Evolutionary conservation across 257 asterid genomes (phyloP), one percentile per base, ranked within the genome.

Genomic region (Verbena officinalis): DNA sequence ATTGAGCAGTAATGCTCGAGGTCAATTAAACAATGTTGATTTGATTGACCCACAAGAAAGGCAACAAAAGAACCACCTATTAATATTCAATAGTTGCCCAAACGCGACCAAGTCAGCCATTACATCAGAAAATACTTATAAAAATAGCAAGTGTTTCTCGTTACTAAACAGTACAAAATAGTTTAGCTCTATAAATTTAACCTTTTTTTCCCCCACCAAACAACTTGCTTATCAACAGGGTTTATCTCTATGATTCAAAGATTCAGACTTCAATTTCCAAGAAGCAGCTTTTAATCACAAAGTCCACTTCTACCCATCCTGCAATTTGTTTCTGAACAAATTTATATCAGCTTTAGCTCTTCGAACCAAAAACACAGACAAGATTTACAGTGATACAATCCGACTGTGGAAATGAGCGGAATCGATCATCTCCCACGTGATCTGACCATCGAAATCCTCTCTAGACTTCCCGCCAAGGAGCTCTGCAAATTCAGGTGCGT

Each of bases 401-500:
- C 30, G 8, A 51, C 39, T 40, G 65, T 69, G 48, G 74, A 74
- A 20, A 33, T 51, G 24, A 16, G 56, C 50, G 80, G 81, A 27
- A 65, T 74, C 42, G 70, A 52, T 13, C 24, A 68, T 60, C 81
- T 76, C 53, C 81, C 80, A 0, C 71, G 53, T 21, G 85, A 73
- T 76, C 61, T 76, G 11, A 24, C 59, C 53, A 73, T 73, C 48
- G 85, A 76, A 31, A 73, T 75, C 44, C 85, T 80, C 27, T 51
- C 80, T 5, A 64, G 82, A 2, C 75, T 80, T 7, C 80, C 78
- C 0, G 42, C 69, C 5, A 81, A 75, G 49, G 75, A 67, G 45
- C 80, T 81, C 51, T 75, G 82, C 77, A 73, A 31, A 36, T 46
- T 65, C 67, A 75, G 78, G 78, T 73, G 84, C 62, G 77, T 81